These are phyloP conservation scores for Centaurea solstitialis DNA, from an alignment of 129 eudicot genomes.

Conservation along the genomic window DNA sequence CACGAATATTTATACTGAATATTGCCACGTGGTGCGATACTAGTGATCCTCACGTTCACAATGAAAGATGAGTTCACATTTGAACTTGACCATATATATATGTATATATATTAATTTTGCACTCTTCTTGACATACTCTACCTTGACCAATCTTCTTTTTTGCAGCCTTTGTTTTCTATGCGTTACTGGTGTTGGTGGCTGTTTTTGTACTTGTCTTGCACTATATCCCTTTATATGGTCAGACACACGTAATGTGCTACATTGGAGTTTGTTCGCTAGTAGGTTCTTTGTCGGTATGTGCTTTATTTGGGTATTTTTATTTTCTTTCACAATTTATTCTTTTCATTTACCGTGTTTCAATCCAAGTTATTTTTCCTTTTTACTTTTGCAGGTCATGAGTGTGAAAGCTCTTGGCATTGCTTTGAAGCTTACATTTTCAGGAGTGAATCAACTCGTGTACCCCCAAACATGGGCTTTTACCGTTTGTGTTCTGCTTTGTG, in stretches of 20 bases:
- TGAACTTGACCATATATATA: not conserved
- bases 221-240: conserved; percentile 82
- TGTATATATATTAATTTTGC: not conserved
- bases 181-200: conserved; percentile 60
- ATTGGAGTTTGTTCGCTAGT: conserved; percentile 91
- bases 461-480: conserved; percentile 94
- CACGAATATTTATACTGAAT: no score
- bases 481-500: conserved; percentile 56
- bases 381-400: conserved; percentile 87
- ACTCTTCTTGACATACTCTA: conserved; percentile 5
- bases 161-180: conserved; percentile 86
- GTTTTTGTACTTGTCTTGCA: conserved; percentile 65
- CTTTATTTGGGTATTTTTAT: conserved; percentile 4
- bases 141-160: not conserved
- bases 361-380: not conserved
- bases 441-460: conserved; percentile 75
- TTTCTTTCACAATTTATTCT: not conserved
- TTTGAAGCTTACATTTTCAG: conserved; percentile 81
- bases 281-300: conserved; percentile 88
- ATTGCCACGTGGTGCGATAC: no score
- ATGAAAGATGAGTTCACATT: no score
- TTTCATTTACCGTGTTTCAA: not conserved
- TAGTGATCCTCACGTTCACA: no score
- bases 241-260: conserved; percentile 80
- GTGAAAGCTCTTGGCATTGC: conserved; percentile 96